These are phyloP conservation scores for Decorospora gaudefroyi DNA, from an alignment of 2,329 filamentous ascomycete genomes.

Conservation along the genomic window DNA sequence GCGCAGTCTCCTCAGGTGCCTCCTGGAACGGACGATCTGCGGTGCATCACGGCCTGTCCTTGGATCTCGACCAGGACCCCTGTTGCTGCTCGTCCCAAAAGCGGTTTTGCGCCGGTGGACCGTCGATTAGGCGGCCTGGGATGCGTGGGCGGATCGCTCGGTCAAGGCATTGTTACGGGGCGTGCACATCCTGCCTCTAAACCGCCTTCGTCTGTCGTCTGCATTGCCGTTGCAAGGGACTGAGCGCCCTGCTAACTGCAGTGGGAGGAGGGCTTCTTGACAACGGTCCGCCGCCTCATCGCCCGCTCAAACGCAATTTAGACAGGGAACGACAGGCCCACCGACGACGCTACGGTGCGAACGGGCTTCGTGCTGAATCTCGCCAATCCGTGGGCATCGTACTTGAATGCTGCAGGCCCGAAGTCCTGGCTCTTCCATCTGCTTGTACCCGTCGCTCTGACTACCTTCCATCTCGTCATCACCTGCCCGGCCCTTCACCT, in stretches of 20 bases:
- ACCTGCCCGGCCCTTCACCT: slow-evolving; percentile 22
- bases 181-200: slow-evolving; percentile 42
- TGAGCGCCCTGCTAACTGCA: slow-evolving; percentile 37
- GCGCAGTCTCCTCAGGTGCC: slow-evolving; percentile 27
- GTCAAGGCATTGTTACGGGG: slow-evolving; percentile 40
- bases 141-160: slow-evolving; percentile 45
- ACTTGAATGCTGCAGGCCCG: slow-evolving; percentile 48
- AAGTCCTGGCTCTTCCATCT: slow-evolving; percentile 43
- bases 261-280: slow-evolving; percentile 40
- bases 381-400: slow-evolving; percentile 40
- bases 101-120: slow-evolving; percentile 45
- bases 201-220: slow-evolving; percentile 42
- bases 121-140: slow-evolving; percentile 46
- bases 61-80: slow-evolving; percentile 32
- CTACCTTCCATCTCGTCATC: slow-evolving; percentile 30
- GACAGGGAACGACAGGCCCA: slow-evolving; percentile 42
- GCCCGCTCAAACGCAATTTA: slow-evolving; percentile 44
- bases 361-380: slow-evolving; percentile 44
- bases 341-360: slow-evolving; percentile 40
- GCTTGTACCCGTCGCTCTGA: slow-evolving; percentile 33
- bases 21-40: slow-evolving; percentile 48
- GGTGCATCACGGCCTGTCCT: slow-evolving; percentile 49
- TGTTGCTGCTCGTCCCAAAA: slow-evolving; percentile 41
- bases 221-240: slow-evolving; percentile 49
- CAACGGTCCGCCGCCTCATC: slow-evolving; percentile 47